Percentiles rank a stretch among this genome's conserved stretches.
Evolutionary conservation across 768 basidiomycete species (phyloP).

Genomic region (Mrakia frigida): DNA sequence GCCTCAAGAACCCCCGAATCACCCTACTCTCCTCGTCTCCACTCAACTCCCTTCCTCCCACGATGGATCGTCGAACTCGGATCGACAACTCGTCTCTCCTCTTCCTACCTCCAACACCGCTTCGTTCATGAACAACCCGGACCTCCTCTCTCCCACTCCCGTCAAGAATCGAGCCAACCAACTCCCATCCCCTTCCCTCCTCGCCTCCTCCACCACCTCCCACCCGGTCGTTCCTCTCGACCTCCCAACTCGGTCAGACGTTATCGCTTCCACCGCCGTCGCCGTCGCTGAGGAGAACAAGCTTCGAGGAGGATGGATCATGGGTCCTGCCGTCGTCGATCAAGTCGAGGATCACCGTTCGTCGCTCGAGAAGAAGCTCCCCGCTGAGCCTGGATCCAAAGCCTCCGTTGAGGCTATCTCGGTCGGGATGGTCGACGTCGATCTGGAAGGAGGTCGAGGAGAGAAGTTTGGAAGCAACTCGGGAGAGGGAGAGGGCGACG

Average conservation of each 20-base stretch:
- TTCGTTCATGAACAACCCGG: constrained; percentile 1
- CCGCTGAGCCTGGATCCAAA: neutral
- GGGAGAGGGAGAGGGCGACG: neutral
- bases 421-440: constrained; percentile 44
- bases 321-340: constrained; percentile 34
- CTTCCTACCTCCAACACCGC: neutral
- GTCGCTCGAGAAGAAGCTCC: constrained; percentile 7
- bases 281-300: constrained; percentile 41
- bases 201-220: constrained; percentile 1
- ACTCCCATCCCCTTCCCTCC: neutral
- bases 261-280: constrained; percentile 44
- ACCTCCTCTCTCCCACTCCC: constrained; percentile 9
- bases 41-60: neutral
- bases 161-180: constrained; percentile 3
- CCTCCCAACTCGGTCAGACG: constrained; percentile 45
- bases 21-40: neutral
- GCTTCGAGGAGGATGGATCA: constrained; percentile 45
- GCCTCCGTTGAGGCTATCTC: neutral
- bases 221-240: constrained; percentile 37
- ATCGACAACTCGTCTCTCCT: constrained; percentile 9
- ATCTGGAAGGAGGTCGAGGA: constrained; percentile 43
- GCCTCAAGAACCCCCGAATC: neutral
- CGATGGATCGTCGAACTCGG: neutral
- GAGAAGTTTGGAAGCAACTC: constrained; percentile 36
- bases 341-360: constrained; percentile 6